Conservation (phyloP, 2,329 filamentous ascomycete genomes). For the Metarhizium rileyi region DNA sequence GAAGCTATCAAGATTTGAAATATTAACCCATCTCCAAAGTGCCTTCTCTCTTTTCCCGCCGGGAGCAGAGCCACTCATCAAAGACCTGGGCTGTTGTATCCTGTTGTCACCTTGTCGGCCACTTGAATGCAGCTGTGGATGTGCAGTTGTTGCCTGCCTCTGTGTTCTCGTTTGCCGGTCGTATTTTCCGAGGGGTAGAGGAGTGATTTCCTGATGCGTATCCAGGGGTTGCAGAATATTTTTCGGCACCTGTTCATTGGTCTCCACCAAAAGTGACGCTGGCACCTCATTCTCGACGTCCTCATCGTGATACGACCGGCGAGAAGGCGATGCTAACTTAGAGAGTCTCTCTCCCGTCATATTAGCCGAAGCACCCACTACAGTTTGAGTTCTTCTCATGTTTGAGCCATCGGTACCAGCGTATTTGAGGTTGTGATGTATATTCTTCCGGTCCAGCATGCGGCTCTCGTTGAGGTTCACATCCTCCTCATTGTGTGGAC, state of each 20-base stretch:
- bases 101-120: constrained; percentile 12
- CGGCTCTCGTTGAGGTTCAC: not conserved
- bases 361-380: constrained; percentile 27
- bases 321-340: not conserved
- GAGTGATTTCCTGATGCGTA: not conserved
- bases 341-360: constrained; percentile 6
- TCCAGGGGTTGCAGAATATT: not conserved
- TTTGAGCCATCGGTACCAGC: constrained; percentile 37
- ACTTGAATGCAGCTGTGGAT: constrained; percentile 40
- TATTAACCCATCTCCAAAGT: constrained; percentile 89
- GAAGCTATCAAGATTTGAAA: constrained; percentile 81
- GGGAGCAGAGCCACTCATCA: constrained; percentile 18
- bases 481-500: not conserved
- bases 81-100: constrained; percentile 17
- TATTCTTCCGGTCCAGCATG: constrained; percentile 32
- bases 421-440: constrained; percentile 36
- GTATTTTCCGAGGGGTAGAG: not conserved
- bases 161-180: constrained; percentile 31
- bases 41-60: constrained; percentile 56
- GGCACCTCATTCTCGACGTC: constrained; percentile 53
- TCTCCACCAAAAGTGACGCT: constrained; percentile 52
- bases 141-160: constrained; percentile 45
- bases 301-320: constrained; percentile 31
- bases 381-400: constrained; percentile 36
- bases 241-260: constrained; percentile 19